Percentiles rank a stretch among this genome's conserved stretches.
These are phyloP conservation scores for Pseudonectria foliicola DNA, from an alignment of 2,329 filamentous ascomycete genomes.

Conservation along the genomic window DNA sequence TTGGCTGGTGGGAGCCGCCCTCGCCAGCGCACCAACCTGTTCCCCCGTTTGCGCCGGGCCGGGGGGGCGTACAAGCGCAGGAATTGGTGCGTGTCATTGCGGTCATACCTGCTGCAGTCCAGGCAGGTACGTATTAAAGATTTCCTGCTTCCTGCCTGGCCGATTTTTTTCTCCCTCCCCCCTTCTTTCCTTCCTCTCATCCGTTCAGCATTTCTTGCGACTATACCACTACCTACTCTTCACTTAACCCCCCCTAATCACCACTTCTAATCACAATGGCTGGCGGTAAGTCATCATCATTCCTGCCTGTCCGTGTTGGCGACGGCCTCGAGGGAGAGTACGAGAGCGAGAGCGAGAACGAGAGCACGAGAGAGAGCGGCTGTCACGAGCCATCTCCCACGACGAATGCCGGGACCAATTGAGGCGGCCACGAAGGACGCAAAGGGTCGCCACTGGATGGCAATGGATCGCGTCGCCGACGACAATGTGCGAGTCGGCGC, in stretches of 20 bases:
- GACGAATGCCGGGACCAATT: too few relatives aligned
- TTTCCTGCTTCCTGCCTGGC: slow-evolving; percentile 21
- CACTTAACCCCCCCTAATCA: slow-evolving; percentile 13
- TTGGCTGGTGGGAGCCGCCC: slow-evolving; percentile 28
- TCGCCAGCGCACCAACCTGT: slow-evolving; percentile 11
- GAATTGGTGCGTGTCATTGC: neutral
- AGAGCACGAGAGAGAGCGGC: too few relatives aligned
- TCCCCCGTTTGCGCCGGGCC: neutral
- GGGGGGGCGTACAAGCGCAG: too few relatives aligned
- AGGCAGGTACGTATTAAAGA: slow-evolving; percentile 35
- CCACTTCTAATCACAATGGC: slow-evolving; percentile 32
- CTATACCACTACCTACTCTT: slow-evolving; percentile 4
- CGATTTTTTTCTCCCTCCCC: slow-evolving; percentile 19
- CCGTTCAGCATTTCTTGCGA: slow-evolving; percentile 11
- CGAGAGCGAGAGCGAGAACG: too few relatives aligned
- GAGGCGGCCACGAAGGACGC: too few relatives aligned
- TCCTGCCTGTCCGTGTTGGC: slow-evolving; percentile 8
- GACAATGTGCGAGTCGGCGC: slow-evolving; percentile 1
- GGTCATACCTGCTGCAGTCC: neutral
- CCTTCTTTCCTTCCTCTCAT: slow-evolving; percentile 10
- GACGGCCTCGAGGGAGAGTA: too few relatives aligned
- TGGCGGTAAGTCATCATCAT: slow-evolving; percentile 34
- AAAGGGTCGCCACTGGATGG: too few relatives aligned
- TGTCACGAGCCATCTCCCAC: too few relatives aligned
- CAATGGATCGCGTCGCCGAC: neutral